Percentiles rank a stretch among this genome's conserved stretches.
Evolutionary conservation across 2,329 filamentous ascomycete species (phyloP).

Genomic region (Ramularia collo-cygni): DNA sequence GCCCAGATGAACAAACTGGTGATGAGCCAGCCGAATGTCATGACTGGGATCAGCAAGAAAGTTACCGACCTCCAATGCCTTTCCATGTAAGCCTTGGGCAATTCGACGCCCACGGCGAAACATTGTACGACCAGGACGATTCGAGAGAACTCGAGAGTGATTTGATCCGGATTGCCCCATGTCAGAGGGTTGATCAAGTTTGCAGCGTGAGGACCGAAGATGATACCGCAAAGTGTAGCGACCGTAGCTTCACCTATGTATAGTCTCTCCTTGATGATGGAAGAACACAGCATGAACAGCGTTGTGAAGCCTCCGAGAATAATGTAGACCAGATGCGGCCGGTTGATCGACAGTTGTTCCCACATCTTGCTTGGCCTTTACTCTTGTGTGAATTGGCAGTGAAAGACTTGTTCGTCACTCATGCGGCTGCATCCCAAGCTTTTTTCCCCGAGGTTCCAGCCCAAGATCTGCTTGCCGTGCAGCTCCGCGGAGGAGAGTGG

Average conservation of each 20-base stretch:
- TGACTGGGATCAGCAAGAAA: conserved; percentile 84
- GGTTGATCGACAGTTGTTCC: conserved; percentile 78
- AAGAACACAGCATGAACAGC: conserved; percentile 96
- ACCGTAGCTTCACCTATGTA: conserved; percentile 99
- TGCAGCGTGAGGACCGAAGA: conserved; percentile 79
- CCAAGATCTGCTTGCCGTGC: conserved; percentile 1
- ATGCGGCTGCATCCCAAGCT: too few relatives aligned
- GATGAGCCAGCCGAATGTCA: conserved; percentile 92
- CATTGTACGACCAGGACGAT: conserved; percentile 88
- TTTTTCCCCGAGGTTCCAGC: background rate
- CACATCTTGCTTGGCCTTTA: conserved; percentile 59
- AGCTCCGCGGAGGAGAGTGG: conserved; percentile 7
- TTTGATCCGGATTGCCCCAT: conserved; percentile 80
- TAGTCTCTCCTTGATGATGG: conserved; percentile 94
- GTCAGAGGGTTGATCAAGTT: conserved; percentile 67
- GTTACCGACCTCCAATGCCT: conserved; percentile 91
- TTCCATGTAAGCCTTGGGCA: conserved; percentile 95
- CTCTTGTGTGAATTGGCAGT: too few relatives aligned
- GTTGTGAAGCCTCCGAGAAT: conserved; percentile 96
- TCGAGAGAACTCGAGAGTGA: conserved; percentile 83
- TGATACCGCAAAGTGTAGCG: conserved; percentile 78
- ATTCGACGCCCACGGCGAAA: conserved; percentile 83
- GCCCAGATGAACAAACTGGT: conserved; percentile 94
- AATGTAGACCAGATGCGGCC: conserved; percentile 95
- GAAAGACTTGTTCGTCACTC: too few relatives aligned